Percentiles rank a stretch among this genome's conserved stretches.
Evolutionary conservation across 208 protist genomes (phyloP).

Genomic region (Naegleria lovaniensis): DNA sequence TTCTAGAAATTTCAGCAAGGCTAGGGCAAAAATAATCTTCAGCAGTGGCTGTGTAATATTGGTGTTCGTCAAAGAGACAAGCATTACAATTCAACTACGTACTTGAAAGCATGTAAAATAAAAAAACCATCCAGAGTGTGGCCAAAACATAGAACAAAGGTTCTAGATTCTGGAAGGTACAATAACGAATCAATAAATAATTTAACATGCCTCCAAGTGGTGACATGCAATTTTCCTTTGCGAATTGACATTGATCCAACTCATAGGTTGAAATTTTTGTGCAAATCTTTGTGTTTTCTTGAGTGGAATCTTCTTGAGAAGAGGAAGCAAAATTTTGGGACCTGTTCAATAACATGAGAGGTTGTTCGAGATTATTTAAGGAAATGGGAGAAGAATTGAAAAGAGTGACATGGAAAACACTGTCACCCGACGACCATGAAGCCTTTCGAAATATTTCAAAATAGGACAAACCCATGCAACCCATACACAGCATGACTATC

Average conservation of each 20-base stretch:
- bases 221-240: neutral
- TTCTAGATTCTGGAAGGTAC: neutral
- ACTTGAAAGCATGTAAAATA: neutral
- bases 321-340: no score
- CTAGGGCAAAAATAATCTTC: neutral
- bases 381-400: no score
- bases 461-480: no score
- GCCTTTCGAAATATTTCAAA: no score
- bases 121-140: neutral
- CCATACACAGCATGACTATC: neutral
- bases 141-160: neutral
- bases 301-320: neutral
- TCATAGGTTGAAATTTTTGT: neutral
- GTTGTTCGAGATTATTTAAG: no score
- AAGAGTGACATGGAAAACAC: no score
- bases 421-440: no score
- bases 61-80: neutral
- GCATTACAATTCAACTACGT: neutral
- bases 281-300: constrained; percentile 10
- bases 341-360: no score
- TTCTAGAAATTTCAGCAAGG: neutral
- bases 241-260: neutral
- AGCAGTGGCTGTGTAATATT: neutral
- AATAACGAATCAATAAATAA: neutral
- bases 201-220: constrained; percentile 8